Base-by-base conservation (phyloP, 768 basidiomycete genomes). In the Trametes gibbosa region DNA sequence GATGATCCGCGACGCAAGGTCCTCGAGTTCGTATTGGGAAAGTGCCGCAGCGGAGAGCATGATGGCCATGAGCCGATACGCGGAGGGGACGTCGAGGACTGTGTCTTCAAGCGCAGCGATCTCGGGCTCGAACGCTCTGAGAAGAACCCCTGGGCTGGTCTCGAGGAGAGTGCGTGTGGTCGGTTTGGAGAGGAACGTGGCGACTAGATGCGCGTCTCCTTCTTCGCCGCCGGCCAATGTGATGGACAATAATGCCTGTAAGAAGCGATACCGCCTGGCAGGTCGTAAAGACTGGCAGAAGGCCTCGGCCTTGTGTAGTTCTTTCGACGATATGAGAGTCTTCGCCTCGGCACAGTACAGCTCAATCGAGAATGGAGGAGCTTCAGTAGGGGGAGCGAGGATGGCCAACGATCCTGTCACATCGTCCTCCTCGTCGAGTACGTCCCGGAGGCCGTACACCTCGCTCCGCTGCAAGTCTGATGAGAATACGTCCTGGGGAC, bases 61-160 rank as follows among this genome's bases (percentile, higher is more conserved):
- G 52, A 73, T 59, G 5, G 76, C 79, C 51, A 77, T 67, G 59
- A 75, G 75, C 7, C 67, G 67, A 68, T 76, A 80, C 0, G 79
- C 81, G 29, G 71, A 65, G 4, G 82, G 82, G 39, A 78, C 74
- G 64, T 84, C 83, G 55, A 80, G 69, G 13, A 74, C 68, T 6
- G 76, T 68, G 63, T 83, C 83, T 56, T 78, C 78, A 25, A 83
- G 69, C 24, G 70, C 64, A 42, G 71, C 71, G 53, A 78, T 63
- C 19, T 73, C 64, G 1, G 70, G 68, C 51, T 64, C 64, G 53
- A 80, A 70, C 10, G 72, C 76, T 40, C 67, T 66, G 63, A 71
- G 66, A 65, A 81, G 70, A 12, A 63, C 60, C 5, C 72, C 73
- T 24, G 61, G 47, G 1, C 73, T 32, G 29, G 29, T 62, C 7